A percentile compares a stretch with the other conserved stretches of the same genome.
Conservation (phyloP, 495 filamentous ascomycete genomes). For the Penicillium paradoxum region DNA sequence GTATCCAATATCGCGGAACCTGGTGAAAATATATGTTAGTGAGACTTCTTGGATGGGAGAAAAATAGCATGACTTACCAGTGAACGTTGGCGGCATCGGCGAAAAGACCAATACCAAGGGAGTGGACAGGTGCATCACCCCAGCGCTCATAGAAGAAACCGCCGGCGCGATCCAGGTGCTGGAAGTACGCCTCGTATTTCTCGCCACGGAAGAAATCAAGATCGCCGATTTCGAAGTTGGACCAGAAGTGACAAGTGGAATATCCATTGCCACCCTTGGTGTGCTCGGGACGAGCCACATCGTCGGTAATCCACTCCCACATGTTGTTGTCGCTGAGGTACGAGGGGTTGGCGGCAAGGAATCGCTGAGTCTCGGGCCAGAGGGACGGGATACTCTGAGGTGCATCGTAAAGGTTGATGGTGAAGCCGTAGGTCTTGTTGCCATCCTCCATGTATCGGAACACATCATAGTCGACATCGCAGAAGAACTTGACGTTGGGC, state of each 20-base stretch:
- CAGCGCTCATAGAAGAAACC: conserved; percentile 99
- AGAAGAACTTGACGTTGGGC: conserved; percentile 99
- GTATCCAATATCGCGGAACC: conserved; percentile 99
- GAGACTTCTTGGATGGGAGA: background rate
- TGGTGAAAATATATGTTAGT: conserved; percentile 30
- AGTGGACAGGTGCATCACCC: conserved; percentile 98
- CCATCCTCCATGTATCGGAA: conserved; percentile 97
- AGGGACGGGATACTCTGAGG: conserved; percentile 78
- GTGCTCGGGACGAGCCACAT: conserved; percentile 69
- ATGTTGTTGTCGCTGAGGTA: conserved; percentile 81
- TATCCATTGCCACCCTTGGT: conserved; percentile 79
- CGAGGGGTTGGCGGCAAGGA: conserved; percentile 78
- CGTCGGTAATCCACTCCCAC: conserved; percentile 80
- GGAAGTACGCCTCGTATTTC: conserved; percentile 91
- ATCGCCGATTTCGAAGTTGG: conserved; percentile 96
- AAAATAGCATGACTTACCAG: conserved; percentile 59
- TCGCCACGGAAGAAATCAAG: conserved; percentile 92
- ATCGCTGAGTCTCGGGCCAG: conserved; percentile 93
- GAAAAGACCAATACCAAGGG: conserved; percentile 89
- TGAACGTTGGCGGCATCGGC: conserved; percentile 88
- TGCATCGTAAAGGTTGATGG: conserved; percentile 93
- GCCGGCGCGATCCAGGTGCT: conserved; percentile 87
- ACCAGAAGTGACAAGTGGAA: conserved; percentile 99
- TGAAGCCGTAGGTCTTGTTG: conserved; percentile 98
- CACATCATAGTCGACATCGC: conserved; percentile 96